Percentiles rank a stretch among this genome's conserved stretches.
phyloP scores from a whole-genome alignment of 2,329 filamentous ascomycete genomes.

The Fusarium nurragi region DNA sequence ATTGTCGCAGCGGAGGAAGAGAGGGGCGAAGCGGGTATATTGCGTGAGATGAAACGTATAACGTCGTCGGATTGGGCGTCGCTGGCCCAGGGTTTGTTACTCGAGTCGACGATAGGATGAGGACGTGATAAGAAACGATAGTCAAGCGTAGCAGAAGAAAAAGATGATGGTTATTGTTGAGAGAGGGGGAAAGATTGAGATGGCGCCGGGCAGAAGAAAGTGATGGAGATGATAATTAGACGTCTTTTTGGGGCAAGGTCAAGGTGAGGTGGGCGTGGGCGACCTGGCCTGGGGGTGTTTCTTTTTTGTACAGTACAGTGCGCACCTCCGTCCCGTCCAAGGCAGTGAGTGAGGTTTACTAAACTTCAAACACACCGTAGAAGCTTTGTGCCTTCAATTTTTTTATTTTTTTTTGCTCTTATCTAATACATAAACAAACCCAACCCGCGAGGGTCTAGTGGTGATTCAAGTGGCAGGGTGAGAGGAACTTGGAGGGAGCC shows the following conservation, averaged over 20 bases:
- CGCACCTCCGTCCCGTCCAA: conserved; percentile 16
- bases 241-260: conserved; percentile 44
- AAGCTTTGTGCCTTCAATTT: background rate
- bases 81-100: conserved; percentile 26
- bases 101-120: conserved; percentile 20
- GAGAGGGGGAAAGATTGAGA: conserved; percentile 32
- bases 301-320: conserved; percentile 43
- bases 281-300: conserved; percentile 26
- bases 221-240: conserved; percentile 45
- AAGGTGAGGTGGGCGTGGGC: conserved; percentile 43
- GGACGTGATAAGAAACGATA: conserved; percentile 16
- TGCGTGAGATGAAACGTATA: conserved; percentile 34
- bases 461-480: background rate
- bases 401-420: background rate
- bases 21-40: conserved; percentile 35
- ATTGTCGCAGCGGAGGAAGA: conserved; percentile 33
- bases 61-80: conserved; percentile 33
- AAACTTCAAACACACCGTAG: background rate
- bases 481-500: background rate
- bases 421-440: background rate
- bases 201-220: conserved; percentile 36
- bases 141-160: conserved; percentile 14
- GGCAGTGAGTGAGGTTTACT: background rate
- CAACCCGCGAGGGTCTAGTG: background rate
- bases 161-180: conserved; percentile 36